phyloP scores from a whole-genome alignment of 805 yeast genomes.

The Yarrowia sp. region DNA sequence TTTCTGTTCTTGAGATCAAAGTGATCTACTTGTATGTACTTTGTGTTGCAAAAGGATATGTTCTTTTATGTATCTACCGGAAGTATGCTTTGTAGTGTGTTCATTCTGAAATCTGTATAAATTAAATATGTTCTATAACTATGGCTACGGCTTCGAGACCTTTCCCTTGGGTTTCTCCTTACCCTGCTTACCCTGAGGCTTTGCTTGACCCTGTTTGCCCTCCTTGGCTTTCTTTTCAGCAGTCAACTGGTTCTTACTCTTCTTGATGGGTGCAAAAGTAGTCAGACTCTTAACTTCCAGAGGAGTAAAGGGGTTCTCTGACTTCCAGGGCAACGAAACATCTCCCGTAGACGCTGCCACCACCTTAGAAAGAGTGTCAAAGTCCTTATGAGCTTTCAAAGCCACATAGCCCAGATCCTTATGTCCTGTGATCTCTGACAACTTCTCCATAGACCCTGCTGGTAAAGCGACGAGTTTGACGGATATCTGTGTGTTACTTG shows the following conservation, averaged over 20 bases:
- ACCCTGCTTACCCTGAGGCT: too few relatives aligned
- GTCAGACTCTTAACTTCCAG: conserved; percentile 32
- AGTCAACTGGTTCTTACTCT: conserved; percentile 32
- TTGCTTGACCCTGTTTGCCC: background rate
- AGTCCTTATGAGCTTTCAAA: conserved; percentile 26
- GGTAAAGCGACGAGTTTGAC: conserved; percentile 27
- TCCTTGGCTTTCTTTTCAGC: conserved; percentile 4
- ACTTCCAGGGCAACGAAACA: conserved; percentile 20
- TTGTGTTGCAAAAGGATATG: too few relatives aligned
- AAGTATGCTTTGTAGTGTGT: too few relatives aligned
- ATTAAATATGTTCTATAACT: background rate
- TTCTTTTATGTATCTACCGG: too few relatives aligned
- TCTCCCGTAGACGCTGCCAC: background rate
- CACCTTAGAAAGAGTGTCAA: conserved; percentile 5
- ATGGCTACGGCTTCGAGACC: conserved; percentile 32
- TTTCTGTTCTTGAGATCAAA: too few relatives aligned
- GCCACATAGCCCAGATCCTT: conserved; percentile 14
- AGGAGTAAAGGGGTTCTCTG: conserved; percentile 2
- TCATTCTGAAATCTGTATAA: background rate
- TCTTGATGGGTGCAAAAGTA: conserved; percentile 32
- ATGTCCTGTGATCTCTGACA: background rate
- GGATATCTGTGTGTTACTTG: background rate
- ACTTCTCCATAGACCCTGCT: conserved; percentile 18
- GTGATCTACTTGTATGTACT: too few relatives aligned
- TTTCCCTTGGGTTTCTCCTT: conserved; percentile 5